These are phyloP conservation scores for Phytophthora idaei DNA, from an alignment of 352 stramenopile species.

Conservation along the genomic window DNA sequence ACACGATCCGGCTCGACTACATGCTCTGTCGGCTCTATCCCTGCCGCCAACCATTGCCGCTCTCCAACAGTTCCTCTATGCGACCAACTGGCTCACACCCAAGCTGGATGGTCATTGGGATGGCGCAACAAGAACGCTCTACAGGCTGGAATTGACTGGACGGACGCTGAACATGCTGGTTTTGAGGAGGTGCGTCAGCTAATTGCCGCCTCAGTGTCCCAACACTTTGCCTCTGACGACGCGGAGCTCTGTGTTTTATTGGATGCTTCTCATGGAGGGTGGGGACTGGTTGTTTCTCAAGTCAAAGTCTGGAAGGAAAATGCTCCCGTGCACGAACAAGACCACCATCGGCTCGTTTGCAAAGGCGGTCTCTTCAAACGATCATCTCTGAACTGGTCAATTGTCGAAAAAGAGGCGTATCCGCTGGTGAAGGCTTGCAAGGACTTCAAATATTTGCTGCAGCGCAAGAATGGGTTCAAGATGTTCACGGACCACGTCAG, in stretches of 20 bases:
- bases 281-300: slow-evolving; percentile 1
- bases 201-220: background rate
- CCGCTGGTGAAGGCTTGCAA: slow-evolving; percentile 2
- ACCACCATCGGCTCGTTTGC: too few species aligned
- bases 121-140: too few species aligned
- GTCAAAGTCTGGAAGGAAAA: background rate
- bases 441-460: slow-evolving; percentile 24
- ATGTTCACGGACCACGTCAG: slow-evolving; percentile 38
- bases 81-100: too few species aligned
- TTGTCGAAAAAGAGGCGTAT: slow-evolving; percentile 30
- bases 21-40: background rate
- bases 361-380: too few species aligned
- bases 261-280: background rate
- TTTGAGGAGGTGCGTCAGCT: background rate
- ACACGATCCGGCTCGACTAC: background rate
- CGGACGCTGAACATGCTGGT: background rate
- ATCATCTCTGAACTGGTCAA: too few species aligned
- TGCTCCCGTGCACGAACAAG: too few species aligned
- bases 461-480: slow-evolving; percentile 13
- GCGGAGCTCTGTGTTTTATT: background rate
- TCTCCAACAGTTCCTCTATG: background rate
- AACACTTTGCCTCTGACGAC: background rate
- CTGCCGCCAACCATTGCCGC: background rate
- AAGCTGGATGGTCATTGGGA: too few species aligned
- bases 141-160: background rate